Conservation (phyloP, 371 early-diverging fungal genomes). For the Mortierella polycephala region DNA sequence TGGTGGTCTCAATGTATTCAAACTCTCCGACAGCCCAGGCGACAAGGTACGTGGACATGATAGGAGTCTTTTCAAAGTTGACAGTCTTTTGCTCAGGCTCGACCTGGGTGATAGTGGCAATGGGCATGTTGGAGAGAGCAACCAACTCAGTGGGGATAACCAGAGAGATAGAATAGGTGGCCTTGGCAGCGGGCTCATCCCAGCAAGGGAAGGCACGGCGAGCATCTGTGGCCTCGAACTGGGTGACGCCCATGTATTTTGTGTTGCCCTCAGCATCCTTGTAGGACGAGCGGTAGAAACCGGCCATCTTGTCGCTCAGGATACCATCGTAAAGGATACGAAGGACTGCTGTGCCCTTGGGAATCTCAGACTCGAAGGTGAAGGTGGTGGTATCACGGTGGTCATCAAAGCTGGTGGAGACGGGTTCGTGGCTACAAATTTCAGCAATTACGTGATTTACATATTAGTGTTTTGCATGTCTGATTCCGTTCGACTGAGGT, state of each 20-base stretch:
- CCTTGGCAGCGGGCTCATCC: constrained; percentile 90
- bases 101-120: constrained; percentile 49
- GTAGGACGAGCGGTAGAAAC: constrained; percentile 86
- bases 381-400: constrained; percentile 70
- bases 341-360: constrained; percentile 63
- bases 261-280: constrained; percentile 70
- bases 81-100: constrained; percentile 57
- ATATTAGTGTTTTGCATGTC: background rate
- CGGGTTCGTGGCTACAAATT: constrained; percentile 19
- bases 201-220: constrained; percentile 93
- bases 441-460: background rate
- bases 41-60: constrained; percentile 93
- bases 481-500: background rate
- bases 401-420: constrained; percentile 64
- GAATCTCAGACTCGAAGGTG: constrained; percentile 61
- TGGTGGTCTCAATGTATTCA: constrained; percentile 82
- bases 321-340: constrained; percentile 72
- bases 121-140: constrained; percentile 92
- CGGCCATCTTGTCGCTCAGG: constrained; percentile 85
- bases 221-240: constrained; percentile 96
- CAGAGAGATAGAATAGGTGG: constrained; percentile 86
- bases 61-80: constrained; percentile 83
- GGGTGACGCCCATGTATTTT: constrained; percentile 83
- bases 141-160: constrained; percentile 69
- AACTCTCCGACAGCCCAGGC: constrained; percentile 92